phyloP scores from a whole-genome alignment of 176 grass and related monocot genomes.

The Oryza meridionalis region DNA sequence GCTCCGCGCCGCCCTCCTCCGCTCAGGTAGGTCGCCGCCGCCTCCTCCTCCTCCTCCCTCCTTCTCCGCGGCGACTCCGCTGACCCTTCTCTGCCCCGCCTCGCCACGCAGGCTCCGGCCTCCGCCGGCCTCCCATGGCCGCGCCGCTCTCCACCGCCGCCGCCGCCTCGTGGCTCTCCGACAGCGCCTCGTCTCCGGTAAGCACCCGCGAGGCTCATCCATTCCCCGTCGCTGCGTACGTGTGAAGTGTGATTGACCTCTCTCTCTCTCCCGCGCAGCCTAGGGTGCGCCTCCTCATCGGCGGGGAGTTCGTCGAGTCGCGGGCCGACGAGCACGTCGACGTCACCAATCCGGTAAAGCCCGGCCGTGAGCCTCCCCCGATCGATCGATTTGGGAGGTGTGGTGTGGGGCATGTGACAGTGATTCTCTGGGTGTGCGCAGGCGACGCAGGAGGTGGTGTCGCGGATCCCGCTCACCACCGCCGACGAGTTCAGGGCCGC shows the following conservation, averaged over 20 bases:
- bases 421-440: slow-evolving; percentile 35
- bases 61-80: background rate
- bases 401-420: background rate
- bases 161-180: slow-evolving; percentile 51
- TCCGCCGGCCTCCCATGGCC: slow-evolving; percentile 57
- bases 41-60: background rate
- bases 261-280: slow-evolving; percentile 37
- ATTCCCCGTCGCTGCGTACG: background rate
- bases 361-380: background rate
- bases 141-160: slow-evolving; percentile 64
- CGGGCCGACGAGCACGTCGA: slow-evolving; percentile 67
- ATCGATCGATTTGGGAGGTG: background rate
- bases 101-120: slow-evolving; percentile 52
- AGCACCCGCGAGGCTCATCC: background rate
- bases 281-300: slow-evolving; percentile 79
- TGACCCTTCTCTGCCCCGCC: background rate
- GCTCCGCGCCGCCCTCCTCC: slow-evolving; percentile 48
- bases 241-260: background rate
- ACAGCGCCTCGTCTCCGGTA: slow-evolving; percentile 51
- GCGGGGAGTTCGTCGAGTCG: slow-evolving; percentile 87
- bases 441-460: slow-evolving; percentile 99
- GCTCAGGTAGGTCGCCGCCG: slow-evolving; percentile 30
- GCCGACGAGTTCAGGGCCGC: slow-evolving; percentile 85
- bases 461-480: slow-evolving; percentile 84
- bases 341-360: slow-evolving; percentile 78